These are phyloP conservation scores for Neonothopanus nambi DNA, from an alignment of 1,284 basidiomycete genomes.

Conservation along the genomic window DNA sequence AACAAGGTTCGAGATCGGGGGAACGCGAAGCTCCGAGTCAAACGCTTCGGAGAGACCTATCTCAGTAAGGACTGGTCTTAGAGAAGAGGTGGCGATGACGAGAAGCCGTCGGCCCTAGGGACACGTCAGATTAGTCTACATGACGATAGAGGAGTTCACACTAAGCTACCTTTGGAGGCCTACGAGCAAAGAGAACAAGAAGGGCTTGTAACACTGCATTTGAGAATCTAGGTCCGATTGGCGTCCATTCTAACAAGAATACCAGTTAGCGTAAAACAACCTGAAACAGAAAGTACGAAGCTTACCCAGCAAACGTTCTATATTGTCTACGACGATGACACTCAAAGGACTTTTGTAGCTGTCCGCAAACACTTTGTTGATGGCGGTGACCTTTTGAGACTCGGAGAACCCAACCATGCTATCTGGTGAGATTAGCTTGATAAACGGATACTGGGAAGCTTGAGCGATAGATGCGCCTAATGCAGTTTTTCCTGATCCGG, in stretches of 20 bases:
- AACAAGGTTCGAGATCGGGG: slow-evolving; percentile 75
- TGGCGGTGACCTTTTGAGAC: slow-evolving; percentile 86
- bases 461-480: slow-evolving; percentile 94
- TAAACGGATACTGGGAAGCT: slow-evolving; percentile 93
- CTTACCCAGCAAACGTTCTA: slow-evolving; percentile 85
- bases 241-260: slow-evolving; percentile 86
- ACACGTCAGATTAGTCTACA: slow-evolving; percentile 4
- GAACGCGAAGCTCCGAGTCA: slow-evolving; percentile 86
- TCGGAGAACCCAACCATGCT: slow-evolving; percentile 97
- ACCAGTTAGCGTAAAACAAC: not conserved
- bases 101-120: slow-evolving; percentile 85
- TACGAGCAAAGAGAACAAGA: slow-evolving; percentile 85
- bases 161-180: slow-evolving; percentile 83
- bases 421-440: slow-evolving; percentile 96
- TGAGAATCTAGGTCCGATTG: slow-evolving; percentile 95
- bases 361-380: slow-evolving; percentile 94
- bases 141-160: not conserved
- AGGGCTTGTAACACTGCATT: slow-evolving; percentile 93
- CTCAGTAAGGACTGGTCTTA: slow-evolving; percentile 85
- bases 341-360: slow-evolving; percentile 97
- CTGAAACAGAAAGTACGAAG: slow-evolving; percentile 25
- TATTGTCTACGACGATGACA: slow-evolving; percentile 94
- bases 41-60: slow-evolving; percentile 90
- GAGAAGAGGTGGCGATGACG: slow-evolving; percentile 91
- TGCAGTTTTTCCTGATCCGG: slow-evolving; percentile 95